Evolutionary conservation across 164 flowering plant genomes (phyloP).

Genomic region (Vitis labrusca): DNA sequence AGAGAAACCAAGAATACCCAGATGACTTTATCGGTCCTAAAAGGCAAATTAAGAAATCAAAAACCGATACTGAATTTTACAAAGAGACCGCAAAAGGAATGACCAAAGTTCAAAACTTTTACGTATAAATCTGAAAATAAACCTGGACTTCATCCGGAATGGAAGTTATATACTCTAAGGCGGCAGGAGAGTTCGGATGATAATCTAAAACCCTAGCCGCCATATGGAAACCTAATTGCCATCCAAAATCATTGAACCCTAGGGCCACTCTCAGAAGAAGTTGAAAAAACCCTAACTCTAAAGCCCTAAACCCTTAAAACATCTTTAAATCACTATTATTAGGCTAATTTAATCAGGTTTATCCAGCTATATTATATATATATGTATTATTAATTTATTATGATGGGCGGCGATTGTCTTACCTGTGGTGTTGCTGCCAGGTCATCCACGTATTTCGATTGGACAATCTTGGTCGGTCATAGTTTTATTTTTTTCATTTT

Average conservation of each 20-base stretch:
- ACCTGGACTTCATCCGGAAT: background rate
- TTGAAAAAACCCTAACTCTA: constrained; percentile 1
- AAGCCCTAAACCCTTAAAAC: background rate
- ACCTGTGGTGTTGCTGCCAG: no score
- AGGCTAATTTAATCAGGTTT: background rate
- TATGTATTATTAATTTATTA: no score
- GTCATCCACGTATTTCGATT: no score
- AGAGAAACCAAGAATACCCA: no score
- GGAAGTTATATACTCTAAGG: background rate
- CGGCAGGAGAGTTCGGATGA: background rate
- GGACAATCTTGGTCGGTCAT: no score
- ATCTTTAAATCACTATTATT: background rate
- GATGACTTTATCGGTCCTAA: no score
- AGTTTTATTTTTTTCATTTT: no score
- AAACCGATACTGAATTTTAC: background rate
- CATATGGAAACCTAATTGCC: background rate
- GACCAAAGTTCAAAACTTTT: background rate
- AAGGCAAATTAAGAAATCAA: no score
- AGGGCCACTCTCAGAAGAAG: background rate
- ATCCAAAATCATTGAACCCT: background rate
- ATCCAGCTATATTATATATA: no score
- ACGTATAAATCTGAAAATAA: background rate
- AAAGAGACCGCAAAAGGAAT: background rate
- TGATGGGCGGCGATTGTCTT: no score
- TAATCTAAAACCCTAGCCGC: constrained; percentile 7